phyloP scores from a whole-genome alignment of 1,139 yeast genomes.

The Torulaspora pretoriensis region DNA sequence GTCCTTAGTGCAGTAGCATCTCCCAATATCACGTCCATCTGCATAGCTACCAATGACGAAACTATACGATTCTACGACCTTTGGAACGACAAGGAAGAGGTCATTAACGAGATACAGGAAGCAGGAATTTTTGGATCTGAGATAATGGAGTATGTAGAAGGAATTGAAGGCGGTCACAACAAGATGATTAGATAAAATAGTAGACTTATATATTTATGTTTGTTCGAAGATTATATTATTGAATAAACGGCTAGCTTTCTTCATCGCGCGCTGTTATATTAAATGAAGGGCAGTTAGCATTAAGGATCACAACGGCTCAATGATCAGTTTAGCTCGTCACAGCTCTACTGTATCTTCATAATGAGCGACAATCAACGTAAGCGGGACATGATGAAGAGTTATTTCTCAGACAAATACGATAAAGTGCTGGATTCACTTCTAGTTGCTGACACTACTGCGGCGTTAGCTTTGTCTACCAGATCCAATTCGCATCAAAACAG shows the following conservation, averaged over 20 bases:
- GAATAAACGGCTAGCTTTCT: neutral
- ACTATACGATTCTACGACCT: conserved; percentile 68
- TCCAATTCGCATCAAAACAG: conserved; percentile 7
- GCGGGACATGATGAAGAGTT: conserved; percentile 17
- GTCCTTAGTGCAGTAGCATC: conserved; percentile 63
- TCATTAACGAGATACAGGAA: conserved; percentile 40
- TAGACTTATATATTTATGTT: neutral
- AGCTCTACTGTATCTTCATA: neutral
- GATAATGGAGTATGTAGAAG: conserved; percentile 56
- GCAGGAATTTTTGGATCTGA: conserved; percentile 52
- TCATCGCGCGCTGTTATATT: neutral
- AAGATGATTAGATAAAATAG: conserved; percentile 11
- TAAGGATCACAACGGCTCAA: neutral
- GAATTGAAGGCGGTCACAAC: conserved; percentile 36
- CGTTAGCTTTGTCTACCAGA: conserved; percentile 13
- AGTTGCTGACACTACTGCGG: conserved; percentile 21
- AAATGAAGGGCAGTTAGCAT: neutral
- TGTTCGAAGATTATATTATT: neutral
- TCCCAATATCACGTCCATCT: conserved; percentile 56
- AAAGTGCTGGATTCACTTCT: conserved; percentile 25
- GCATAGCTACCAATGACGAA: conserved; percentile 74
- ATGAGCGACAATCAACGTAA: conserved; percentile 10
- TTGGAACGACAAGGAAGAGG: conserved; percentile 48
- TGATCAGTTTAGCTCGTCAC: neutral
- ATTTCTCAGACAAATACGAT: conserved; percentile 29